These are phyloP conservation scores for Cercospora nicotianae DNA, from an alignment of 2,329 filamentous ascomycete genomes.

Conservation along the genomic window DNA sequence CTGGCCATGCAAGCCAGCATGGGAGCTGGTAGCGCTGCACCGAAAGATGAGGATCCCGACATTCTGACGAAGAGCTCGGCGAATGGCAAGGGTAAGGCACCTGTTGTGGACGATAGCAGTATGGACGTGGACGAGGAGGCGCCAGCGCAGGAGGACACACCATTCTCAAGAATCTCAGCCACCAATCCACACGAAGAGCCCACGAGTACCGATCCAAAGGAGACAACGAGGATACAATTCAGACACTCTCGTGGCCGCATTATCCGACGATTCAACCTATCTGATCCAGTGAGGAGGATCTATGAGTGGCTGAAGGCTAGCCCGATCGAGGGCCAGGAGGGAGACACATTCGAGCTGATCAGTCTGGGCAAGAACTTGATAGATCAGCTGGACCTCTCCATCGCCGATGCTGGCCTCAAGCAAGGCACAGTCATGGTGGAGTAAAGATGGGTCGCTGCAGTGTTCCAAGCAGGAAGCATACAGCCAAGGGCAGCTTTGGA, in stretches of 20 bases:
- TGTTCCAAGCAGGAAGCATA: background rate
- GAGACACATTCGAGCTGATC: conserved; percentile 81
- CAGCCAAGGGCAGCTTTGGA: background rate
- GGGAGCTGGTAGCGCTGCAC: conserved; percentile 51
- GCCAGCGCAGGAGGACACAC: conserved; percentile 30
- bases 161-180: conserved; percentile 71
- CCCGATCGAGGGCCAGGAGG: conserved; percentile 75
- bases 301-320: conserved; percentile 97
- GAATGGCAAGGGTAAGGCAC: conserved; percentile 57
- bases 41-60: conserved; percentile 77
- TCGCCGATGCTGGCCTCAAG: conserved; percentile 81
- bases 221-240: conserved; percentile 87
- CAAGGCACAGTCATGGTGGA: conserved; percentile 96
- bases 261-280: conserved; percentile 77
- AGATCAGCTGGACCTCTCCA: conserved; percentile 64
- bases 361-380: conserved; percentile 85
- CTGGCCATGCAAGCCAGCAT: conserved; percentile 90
- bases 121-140: conserved; percentile 19
- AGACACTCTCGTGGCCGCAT: conserved; percentile 79
- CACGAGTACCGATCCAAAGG: conserved; percentile 59
- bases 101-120: conserved; percentile 36
- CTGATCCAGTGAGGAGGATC: conserved; percentile 76
- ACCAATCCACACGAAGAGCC: conserved; percentile 77
- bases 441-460: conserved; percentile 40
- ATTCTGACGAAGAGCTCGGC: conserved; percentile 68